Conservation (phyloP, 1,284 basidiomycete species). For the Caloboletus firmus region DNA sequence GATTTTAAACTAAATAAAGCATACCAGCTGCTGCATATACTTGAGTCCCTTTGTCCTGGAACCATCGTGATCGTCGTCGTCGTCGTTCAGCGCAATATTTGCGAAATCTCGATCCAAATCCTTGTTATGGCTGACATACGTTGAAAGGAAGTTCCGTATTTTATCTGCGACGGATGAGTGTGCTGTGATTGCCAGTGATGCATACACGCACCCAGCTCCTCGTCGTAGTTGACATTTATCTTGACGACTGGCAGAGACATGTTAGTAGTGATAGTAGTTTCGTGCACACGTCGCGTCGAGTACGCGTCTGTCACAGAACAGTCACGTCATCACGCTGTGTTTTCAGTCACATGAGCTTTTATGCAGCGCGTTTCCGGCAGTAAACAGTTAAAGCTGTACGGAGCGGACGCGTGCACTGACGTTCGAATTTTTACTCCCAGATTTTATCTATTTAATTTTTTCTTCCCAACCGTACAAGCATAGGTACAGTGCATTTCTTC, state of each 20-base stretch:
- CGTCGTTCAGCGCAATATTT: constrained; percentile 66
- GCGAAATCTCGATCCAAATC: constrained; percentile 70
- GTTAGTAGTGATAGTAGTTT: constrained; percentile 17
- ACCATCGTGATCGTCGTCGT: constrained; percentile 43
- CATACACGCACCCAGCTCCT: constrained; percentile 46
- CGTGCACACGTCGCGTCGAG: constrained; percentile 10
- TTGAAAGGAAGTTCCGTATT: constrained; percentile 70
- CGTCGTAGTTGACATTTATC: constrained; percentile 47
- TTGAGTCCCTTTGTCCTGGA: constrained; percentile 56
- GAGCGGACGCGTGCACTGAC: too few species aligned
- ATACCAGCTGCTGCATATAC: constrained; percentile 88
- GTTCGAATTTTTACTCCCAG: too few species aligned
- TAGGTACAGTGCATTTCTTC: too few species aligned
- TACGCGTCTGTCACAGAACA: constrained; percentile 29
- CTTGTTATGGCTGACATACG: constrained; percentile 63
- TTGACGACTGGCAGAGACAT: constrained; percentile 53
- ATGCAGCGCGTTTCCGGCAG: background rate
- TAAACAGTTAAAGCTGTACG: too few species aligned
- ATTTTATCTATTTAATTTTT: too few species aligned
- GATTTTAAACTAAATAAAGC: constrained; percentile 34
- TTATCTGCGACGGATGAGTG: constrained; percentile 45
- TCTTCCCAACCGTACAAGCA: too few species aligned
- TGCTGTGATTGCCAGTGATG: constrained; percentile 35
- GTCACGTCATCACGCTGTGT: constrained; percentile 19
- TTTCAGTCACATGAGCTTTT: constrained; percentile 18